Percentiles rank a stretch among this genome's conserved stretches.
Evolutionary conservation across 164 flowering plant genomes (phyloP).

Genomic region (Echeveria elegans): DNA sequence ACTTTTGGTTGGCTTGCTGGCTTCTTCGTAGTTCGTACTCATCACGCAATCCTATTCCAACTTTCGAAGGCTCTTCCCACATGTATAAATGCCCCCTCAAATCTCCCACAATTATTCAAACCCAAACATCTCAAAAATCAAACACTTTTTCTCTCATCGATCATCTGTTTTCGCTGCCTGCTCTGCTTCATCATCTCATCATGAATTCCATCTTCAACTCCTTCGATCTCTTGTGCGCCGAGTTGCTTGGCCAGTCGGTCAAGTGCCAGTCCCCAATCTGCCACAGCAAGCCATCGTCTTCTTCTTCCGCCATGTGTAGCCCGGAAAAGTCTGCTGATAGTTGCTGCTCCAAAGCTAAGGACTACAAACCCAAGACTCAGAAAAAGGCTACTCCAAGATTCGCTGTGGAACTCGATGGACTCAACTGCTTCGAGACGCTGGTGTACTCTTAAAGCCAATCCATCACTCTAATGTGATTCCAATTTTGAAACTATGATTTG

Average conservation of each 20-base stretch:
- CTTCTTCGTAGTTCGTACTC: not conserved
- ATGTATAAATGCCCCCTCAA: not conserved
- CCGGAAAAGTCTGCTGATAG: not conserved
- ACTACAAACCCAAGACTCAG: not conserved
- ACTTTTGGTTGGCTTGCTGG: too few relatives aligned
- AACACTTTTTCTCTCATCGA: not conserved
- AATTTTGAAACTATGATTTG: not conserved
- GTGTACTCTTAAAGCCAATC: not conserved
- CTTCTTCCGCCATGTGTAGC: too few relatives aligned
- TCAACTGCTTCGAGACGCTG: slow-evolving; percentile 9
- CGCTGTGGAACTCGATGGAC: slow-evolving; percentile 9
- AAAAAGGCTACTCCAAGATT: not conserved
- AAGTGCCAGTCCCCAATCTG: not conserved
- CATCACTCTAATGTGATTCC: not conserved
- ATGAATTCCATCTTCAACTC: slow-evolving; percentile 9
- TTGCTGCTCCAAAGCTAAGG: not conserved
- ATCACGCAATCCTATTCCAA: not conserved
- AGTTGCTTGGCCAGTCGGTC: not conserved
- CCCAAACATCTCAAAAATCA: not conserved
- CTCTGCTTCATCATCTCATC: not conserved
- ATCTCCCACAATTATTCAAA: not conserved
- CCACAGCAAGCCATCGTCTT: not conserved
- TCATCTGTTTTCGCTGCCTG: not conserved
- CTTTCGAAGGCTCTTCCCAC: not conserved
- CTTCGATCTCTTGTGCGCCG: not conserved